Conservation (phyloP, 164 flowering plant genomes). For the Nelumbo lutea region DNA sequence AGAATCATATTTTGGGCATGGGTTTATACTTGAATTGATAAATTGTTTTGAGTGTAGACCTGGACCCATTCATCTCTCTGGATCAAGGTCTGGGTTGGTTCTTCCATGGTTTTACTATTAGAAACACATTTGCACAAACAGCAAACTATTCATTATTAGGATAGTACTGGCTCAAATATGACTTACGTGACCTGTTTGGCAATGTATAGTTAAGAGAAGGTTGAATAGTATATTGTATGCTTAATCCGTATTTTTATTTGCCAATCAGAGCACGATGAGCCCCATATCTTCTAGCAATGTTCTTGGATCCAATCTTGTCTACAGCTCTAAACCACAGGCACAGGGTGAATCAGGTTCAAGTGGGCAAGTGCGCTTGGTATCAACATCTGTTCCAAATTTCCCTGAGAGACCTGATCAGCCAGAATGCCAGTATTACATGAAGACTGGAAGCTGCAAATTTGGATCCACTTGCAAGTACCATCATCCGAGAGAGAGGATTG, state of each 20-base stretch:
- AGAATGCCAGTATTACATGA: constrained; percentile 74
- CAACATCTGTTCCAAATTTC: constrained; percentile 22
- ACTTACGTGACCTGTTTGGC: too few relatives aligned
- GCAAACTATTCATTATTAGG: too few relatives aligned
- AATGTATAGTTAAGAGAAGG: too few relatives aligned
- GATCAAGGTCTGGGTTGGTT: too few relatives aligned
- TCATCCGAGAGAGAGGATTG: constrained; percentile 65
- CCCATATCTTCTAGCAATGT: constrained; percentile 34
- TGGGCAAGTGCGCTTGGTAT: constrained; percentile 28
- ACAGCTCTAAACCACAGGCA: constrained; percentile 35
- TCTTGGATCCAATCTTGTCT: constrained; percentile 32
- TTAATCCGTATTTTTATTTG: constrained; percentile 2
- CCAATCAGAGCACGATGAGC: constrained; percentile 39
- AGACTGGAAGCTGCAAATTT: constrained; percentile 73
- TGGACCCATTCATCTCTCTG: too few relatives aligned
- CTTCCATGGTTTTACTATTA: too few relatives aligned
- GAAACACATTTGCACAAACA: too few relatives aligned
- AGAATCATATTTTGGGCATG: too few relatives aligned
- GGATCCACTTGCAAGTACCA: constrained; percentile 76
- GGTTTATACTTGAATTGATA: too few relatives aligned
- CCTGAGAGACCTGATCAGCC: constrained; percentile 88
- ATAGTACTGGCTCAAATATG: too few relatives aligned
- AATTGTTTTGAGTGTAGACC: too few relatives aligned
- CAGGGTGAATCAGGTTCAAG: constrained; percentile 36
- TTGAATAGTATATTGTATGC: neutral